Base-by-base conservation (phyloP, 2,329 filamentous ascomycete genomes). In the Pyricularia grisea region DNA sequence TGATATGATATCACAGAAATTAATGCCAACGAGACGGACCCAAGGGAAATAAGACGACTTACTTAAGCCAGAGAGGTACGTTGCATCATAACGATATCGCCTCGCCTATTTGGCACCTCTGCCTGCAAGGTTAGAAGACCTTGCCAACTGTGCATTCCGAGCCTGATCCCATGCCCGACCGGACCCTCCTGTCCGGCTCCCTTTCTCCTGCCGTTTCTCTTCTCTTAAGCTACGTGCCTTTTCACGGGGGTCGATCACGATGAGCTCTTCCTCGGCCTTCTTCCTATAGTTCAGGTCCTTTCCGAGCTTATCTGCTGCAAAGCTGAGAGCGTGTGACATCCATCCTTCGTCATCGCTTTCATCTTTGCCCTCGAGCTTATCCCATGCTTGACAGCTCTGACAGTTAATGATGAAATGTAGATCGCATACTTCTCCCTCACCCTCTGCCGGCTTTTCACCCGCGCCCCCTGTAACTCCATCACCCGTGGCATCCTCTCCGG, bases 351-450 rank as follows among this genome's bases (percentile, higher is more conserved):
- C 86, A 73, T 84, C 85, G 3, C 89, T 70, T 6, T 67, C 67
- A 5, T 68, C 66, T n/a, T 55, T 68, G 14, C 83, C 82, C 3
- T 83, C 87, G 60, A 83, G 84, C 73, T 89, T 85, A 75, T 96
- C 91, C 93, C 94, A 97, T 0, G 90, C 87, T 70, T 87, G 88
- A 78, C 95, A 98, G 64, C 93, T 97, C 76, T 97, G 93, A 78
- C 95, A 99, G 74, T 96, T 92, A 66, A 91, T 92, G 72, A 99
- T 96, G 78, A 98, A 99, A 77, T 99, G 95, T 50, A 99, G 81
- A 77, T 98, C 95, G 76, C 95, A 99, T 4, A 96, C 83, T 67
- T 85, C 85, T 2, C 88, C 89, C 76, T 96, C 92, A 42, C 71
- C 71, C 6, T 73, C 74, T 20, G 75, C 73, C 11, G 74, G 67